phyloP scores from a whole-genome alignment of 2,329 filamentous ascomycete genomes.

The Laburnicola sp. region DNA sequence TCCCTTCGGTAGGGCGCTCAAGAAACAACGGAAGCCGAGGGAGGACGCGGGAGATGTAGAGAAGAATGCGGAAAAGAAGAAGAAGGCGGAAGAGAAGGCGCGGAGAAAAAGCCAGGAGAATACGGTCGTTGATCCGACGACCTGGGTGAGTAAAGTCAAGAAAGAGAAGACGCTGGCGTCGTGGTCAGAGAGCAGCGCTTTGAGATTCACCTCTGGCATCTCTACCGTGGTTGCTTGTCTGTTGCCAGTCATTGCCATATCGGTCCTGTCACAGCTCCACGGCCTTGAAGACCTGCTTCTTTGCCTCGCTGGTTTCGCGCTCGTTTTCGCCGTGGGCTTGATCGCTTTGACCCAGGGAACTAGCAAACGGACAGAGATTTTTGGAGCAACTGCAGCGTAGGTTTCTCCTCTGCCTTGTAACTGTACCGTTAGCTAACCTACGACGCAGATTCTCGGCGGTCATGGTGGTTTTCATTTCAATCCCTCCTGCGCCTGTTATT shows the following conservation, averaged over 20 bases:
- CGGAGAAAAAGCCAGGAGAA: too few species aligned
- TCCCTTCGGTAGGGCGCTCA: neutral
- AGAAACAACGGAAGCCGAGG: neutral
- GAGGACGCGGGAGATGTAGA: neutral
- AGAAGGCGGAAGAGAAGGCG: too few species aligned
- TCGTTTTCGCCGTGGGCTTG: slow-evolving; percentile 11
- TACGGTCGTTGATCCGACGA: neutral
- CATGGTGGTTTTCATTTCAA: slow-evolving; percentile 17
- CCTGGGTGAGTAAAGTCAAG: neutral
- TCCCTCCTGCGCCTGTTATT: slow-evolving; percentile 7
- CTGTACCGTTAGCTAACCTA: neutral
- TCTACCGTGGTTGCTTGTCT: slow-evolving; percentile 17
- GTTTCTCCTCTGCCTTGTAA: neutral
- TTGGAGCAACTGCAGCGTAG: slow-evolving; percentile 16
- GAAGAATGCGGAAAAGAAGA: neutral
- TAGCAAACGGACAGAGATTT: slow-evolving; percentile 10
- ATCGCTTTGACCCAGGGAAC: slow-evolving; percentile 13
- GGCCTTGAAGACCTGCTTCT: slow-evolving; percentile 8
- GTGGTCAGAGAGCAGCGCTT: slow-evolving; percentile 6
- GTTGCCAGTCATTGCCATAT: slow-evolving; percentile 15
- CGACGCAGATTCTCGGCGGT: slow-evolving; percentile 14
- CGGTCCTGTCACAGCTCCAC: slow-evolving; percentile 15
- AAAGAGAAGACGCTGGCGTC: slow-evolving; percentile 5
- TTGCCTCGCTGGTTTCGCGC: slow-evolving; percentile 12
- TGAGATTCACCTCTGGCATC: slow-evolving; percentile 9